Evolutionary conservation across 176 grass and related monocot genomes (phyloP), one percentile per base, ranked within the genome.

Genomic region (Raddia guianensis): DNA sequence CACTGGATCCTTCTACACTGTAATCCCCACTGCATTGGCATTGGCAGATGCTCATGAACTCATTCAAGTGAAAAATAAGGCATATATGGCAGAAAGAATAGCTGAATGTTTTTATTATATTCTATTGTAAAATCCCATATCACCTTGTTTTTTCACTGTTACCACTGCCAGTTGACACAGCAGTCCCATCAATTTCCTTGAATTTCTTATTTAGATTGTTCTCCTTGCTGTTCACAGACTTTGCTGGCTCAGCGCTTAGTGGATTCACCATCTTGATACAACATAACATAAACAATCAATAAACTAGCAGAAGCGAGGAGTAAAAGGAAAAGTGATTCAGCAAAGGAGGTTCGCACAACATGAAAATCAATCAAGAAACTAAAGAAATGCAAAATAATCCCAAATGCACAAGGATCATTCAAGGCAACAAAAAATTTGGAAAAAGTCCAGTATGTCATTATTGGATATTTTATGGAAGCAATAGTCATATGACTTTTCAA

Each of bases 1-100:
- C 80, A 70, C 86, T 84, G 8, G 89, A 97, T 63, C 89, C 91
- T 82, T 90, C 94, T 72, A 87, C 53, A 80, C 91, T 97, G 58
- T 82, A 80, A 85, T 82, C 82, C 51, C 68, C 80, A 84, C 81
- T 84, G 77, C 50, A 89, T 37, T 55, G 7, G 67, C 13, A 79
- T 12, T 57, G 72, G 8, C 73, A 44, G n/a, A 82, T 49, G 46
- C 11, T 66, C 47, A 49, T 42, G 33, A 21, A 85, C 14, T 81
- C 46, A 82, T 11, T 77, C 79, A 19, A 54, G 7, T 7, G 12
- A 85, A 63, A 77, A 48, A 16, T 52, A 71, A 74, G 9, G 76
- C 47, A 62, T 56, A 37, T 18, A 82, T 56, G 20, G 15, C 2
- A 75, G 32, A 76, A 18, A 75, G 8, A 13, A 37, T 3, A 57